Conservation (phyloP, 495 filamentous ascomycete species). For the Penicillium simplicissimum region DNA sequence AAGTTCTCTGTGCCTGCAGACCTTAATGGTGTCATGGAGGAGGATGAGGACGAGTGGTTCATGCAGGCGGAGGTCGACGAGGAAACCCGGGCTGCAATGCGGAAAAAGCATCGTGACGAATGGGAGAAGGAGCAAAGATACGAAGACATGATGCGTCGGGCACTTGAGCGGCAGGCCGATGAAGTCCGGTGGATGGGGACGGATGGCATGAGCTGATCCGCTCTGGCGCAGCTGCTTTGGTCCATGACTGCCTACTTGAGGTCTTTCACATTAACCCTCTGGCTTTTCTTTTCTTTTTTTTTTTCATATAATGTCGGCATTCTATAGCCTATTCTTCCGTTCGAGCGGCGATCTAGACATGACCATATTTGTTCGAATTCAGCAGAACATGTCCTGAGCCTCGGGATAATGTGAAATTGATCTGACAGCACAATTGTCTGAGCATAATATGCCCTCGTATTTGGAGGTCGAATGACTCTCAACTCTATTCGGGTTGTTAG, state of each 20-base stretch:
- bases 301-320: neutral
- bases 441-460: neutral
- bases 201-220: constrained; percentile 54
- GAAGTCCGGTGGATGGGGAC: constrained; percentile 77
- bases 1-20: constrained; percentile 56
- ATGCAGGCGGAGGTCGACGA: constrained; percentile 39
- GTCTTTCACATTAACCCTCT: too few relatives aligned
- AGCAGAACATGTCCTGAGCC: neutral
- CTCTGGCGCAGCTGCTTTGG: neutral
- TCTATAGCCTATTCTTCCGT: neutral
- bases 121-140: constrained; percentile 58
- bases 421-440: neutral
- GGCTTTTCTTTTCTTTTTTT: neutral
- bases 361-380: neutral
- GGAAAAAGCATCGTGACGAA: constrained; percentile 40
- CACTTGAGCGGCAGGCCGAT: constrained; percentile 76
- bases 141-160: constrained; percentile 67
- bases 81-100: constrained; percentile 41
- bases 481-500: too few relatives aligned
- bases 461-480: too few relatives aligned
- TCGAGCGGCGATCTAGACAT: neutral
- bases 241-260: neutral
- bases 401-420: neutral
- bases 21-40: constrained; percentile 42
- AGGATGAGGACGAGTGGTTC: constrained; percentile 45